These are phyloP conservation scores for Nephelium lappaceum DNA, from an alignment of 345 rosid species.

Conservation along the genomic window DNA sequence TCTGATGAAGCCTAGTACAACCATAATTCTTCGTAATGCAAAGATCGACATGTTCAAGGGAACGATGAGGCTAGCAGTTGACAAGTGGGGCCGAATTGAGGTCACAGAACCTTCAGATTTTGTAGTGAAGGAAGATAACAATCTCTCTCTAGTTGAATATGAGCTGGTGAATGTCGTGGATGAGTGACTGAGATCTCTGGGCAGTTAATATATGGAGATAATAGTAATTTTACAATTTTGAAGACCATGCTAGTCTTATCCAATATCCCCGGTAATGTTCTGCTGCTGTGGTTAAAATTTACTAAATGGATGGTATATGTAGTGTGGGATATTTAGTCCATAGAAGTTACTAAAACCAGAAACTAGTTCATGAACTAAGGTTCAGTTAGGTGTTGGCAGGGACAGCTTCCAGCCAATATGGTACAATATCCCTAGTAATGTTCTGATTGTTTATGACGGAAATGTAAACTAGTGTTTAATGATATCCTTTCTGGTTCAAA, in stretches of 20 bases:
- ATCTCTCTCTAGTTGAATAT: slow-evolving; percentile 52
- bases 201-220: not conserved
- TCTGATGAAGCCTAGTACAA: slow-evolving; percentile 42
- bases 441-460: not conserved
- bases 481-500: not conserved
- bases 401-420: not conserved
- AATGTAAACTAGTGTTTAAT: not conserved
- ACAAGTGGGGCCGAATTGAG: slow-evolving; percentile 58
- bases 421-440: too few relatives aligned
- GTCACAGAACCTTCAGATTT: slow-evolving; percentile 40
- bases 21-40: slow-evolving; percentile 51
- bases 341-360: slow-evolving; percentile 1
- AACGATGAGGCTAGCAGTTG: slow-evolving; percentile 54
- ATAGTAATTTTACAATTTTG: not conserved
- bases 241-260: not conserved
- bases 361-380: not conserved
- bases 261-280: not conserved
- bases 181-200: slow-evolving; percentile 19
- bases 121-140: slow-evolving; percentile 42
- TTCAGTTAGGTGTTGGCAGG: not conserved
- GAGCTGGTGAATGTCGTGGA: slow-evolving; percentile 42
- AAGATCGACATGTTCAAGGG: slow-evolving; percentile 55
- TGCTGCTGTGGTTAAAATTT: slow-evolving; percentile 16
- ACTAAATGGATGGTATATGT: slow-evolving; percentile 4
- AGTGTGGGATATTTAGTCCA: not conserved